Base-by-base conservation (phyloP, 306 rosid genomes). In the Sphenostylis stenocarpa region DNA sequence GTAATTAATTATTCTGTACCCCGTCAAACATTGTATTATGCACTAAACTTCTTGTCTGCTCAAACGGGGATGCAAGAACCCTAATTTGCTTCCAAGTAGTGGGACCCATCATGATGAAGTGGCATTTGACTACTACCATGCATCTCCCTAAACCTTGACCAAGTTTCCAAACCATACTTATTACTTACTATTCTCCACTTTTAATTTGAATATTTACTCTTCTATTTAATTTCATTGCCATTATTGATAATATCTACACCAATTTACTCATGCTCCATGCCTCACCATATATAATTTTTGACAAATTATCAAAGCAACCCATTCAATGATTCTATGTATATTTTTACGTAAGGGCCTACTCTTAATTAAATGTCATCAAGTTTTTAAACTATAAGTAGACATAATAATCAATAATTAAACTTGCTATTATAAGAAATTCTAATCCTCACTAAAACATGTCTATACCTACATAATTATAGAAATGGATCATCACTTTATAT, bases 111-210 rank as follows among this genome's bases (percentile, higher is more conserved):
- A 41, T 53, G 47, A 75, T 82, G 38, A 77, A 76, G 82, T 70
- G 60, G 66, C 21, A 44, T 52, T 83, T 87, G 91, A 87, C 87
- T 80, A 83, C 3, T 14, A 8, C 86, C 84, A 43, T 43, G 45
- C 15, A 87, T 76, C 45, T 58, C 84, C 72, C 52, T 58, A 52
- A 58, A 31, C 45, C 57, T 43, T 13, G 41, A 15, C 72, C 77
- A 36, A n/a, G n/a, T n/a, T n/a, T n/a, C n/a, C n/a, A n/a, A n/a
- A n/a, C n/a, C 28, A 67, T 26, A 67, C 66, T 76, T 55, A 71
- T 29, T 53, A 66, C 39, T 33, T 31, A 15, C 68, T 56, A 10
- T 28, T 66, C 19, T 15, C 20, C 11, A 43, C 39, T 51, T 55
- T 21, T 52, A 70, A 69, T 41, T 23, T 28, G 44, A n/a, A 62